phyloP scores from a whole-genome alignment of 108 stramenopile genomes.

The Fragilariopsis cylindrus region DNA sequence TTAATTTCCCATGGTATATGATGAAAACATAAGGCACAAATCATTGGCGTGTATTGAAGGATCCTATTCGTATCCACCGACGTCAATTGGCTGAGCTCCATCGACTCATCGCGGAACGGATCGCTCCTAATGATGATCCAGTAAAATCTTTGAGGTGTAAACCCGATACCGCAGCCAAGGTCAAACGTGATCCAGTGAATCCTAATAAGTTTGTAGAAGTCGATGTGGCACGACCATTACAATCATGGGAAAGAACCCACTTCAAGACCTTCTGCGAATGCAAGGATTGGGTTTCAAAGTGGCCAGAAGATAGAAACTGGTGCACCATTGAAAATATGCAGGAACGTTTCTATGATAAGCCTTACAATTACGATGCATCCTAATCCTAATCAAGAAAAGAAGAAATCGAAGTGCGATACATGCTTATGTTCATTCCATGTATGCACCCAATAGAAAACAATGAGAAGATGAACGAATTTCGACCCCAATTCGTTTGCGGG shows the following conservation, averaged over 20 bases:
- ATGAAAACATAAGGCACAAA: background rate
- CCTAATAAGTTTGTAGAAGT: background rate
- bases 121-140: constrained; percentile 34
- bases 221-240: constrained; percentile 38
- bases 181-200: constrained; percentile 8
- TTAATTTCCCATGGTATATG: too few relatives aligned
- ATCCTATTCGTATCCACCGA: constrained; percentile 37
- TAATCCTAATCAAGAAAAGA: background rate
- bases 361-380: constrained; percentile 47
- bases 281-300: constrained; percentile 41
- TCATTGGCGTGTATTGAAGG: constrained; percentile 45
- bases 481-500: background rate
- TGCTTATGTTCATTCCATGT: background rate
- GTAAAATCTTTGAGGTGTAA: constrained; percentile 9
- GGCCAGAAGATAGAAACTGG: constrained; percentile 40
- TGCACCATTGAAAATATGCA: constrained; percentile 24
- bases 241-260: constrained; percentile 27
- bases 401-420: background rate
- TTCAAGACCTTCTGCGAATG: constrained; percentile 46
- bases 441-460: background rate
- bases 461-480: background rate
- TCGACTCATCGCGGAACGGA: constrained; percentile 38
- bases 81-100: constrained; percentile 38
- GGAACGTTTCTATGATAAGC: constrained; percentile 37
- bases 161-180: constrained; percentile 39